Evolutionary conservation across 2,329 filamentous ascomycete genomes (phyloP), one percentile per base, ranked within the genome.

Genomic region (Exophiala aquamarina): DNA sequence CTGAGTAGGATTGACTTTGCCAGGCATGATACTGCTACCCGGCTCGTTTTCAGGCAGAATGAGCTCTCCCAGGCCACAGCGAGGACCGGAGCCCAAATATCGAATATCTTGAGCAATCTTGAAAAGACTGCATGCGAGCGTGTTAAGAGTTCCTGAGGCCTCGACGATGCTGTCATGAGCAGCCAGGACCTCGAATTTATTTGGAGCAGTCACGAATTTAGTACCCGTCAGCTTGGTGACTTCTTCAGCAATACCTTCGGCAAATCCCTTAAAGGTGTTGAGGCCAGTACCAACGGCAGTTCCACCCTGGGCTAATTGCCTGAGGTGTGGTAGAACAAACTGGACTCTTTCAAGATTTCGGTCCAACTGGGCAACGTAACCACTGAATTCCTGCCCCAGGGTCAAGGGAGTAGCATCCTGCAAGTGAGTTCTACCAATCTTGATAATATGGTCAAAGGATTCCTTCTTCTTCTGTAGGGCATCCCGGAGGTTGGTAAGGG

Each of bases 1-100:
- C 75, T 98, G 93, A 23, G 93, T 98, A 23, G 93, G 93, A 78
- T 98, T 98, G 68, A 98, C 93, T 78, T 98, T 98, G 65, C 93
- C 93, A 35, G 93, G 93, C 93, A 98, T 98, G 77, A 98, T 97
- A 61, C 88, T 94, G 65, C 87, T 93, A 56, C 92, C 92, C 26
- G 93, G 93, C 77, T 98, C 93, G 75, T 98, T 98, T 77, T 98
- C 93, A 19, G 93, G 93, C 41, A 98, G 83, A 64, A 82, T 81
- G 55, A 98, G 82, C 76, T 98, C 93, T 58, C 91, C 92, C 17
- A 97, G 85, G 64, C 93, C 93, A 71, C 93, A 97, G 50, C 93
- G 89, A 46, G 93, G 93, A 13, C 93, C 93, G 59, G 89, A 95
- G 61, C 93, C 93, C 42, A 97, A 87, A 76, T 95, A 97, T 64